Conservation (phyloP, 208 protist genomes). For the Crithidia mellificae region DNA sequence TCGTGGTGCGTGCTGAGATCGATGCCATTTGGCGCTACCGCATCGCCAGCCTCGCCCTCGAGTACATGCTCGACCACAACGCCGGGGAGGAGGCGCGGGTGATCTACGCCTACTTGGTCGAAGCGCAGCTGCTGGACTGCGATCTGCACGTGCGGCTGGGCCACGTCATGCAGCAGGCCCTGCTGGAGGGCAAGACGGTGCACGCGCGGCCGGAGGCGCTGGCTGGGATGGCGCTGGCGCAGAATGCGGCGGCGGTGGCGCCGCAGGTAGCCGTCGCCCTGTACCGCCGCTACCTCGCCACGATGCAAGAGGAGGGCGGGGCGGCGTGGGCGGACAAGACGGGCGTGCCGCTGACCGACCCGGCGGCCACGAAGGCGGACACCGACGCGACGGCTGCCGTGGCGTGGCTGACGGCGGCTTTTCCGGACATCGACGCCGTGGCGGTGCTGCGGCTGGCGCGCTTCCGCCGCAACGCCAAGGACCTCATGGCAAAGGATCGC, state of each 20-base stretch:
- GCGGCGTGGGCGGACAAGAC: slow-evolving; percentile 4
- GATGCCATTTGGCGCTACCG: slow-evolving; percentile 83
- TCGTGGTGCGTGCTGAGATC: slow-evolving; percentile 73
- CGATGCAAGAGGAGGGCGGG: slow-evolving; percentile 16
- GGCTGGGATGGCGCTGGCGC: slow-evolving; percentile 48
- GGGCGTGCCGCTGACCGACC: slow-evolving; percentile 24
- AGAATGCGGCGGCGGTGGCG: slow-evolving; percentile 56
- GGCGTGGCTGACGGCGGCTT: slow-evolving; percentile 60
- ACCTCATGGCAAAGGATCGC: slow-evolving; percentile 79
- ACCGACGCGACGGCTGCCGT: slow-evolving; percentile 31
- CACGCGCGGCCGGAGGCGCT: slow-evolving; percentile 32
- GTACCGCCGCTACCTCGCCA: slow-evolving; percentile 44
- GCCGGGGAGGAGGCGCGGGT: slow-evolving; percentile 69
- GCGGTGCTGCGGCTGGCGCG: slow-evolving; percentile 77
- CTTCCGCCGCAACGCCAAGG: slow-evolving; percentile 48
- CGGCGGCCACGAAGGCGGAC: slow-evolving; percentile 10
- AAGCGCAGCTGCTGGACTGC: slow-evolving; percentile 63
- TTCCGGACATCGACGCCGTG: slow-evolving; percentile 66
- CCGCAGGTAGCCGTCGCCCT: slow-evolving; percentile 72
- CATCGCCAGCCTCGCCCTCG: slow-evolving; percentile 64
- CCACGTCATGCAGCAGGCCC: slow-evolving; percentile 68
- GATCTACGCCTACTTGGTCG: slow-evolving; percentile 73
- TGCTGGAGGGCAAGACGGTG: slow-evolving; percentile 72
- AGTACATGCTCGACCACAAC: slow-evolving; percentile 74
- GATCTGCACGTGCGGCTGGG: slow-evolving; percentile 84